A percentile compares a stretch with the other conserved stretches of the same genome.
These are phyloP conservation scores for Paramecium biaurelia DNA, from an alignment of 73 alveolate genomes.

Conservation along the genomic window DNA sequence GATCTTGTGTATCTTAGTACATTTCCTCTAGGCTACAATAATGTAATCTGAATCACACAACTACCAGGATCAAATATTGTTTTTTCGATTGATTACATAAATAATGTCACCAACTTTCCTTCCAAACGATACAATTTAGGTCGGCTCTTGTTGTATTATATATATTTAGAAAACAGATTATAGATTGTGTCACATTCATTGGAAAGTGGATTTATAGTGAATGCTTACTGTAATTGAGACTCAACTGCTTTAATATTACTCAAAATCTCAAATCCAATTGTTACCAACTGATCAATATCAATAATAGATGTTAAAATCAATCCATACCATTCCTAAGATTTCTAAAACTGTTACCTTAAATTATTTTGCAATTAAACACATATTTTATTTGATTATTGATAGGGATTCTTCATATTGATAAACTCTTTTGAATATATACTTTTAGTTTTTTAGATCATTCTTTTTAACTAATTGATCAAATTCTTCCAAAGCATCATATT, in stretches of 20 bases:
- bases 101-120: not conserved
- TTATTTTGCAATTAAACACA: not conserved
- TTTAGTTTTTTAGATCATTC: slow-evolving; percentile 16
- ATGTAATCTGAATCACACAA: slow-evolving; percentile 29
- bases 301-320: not conserved
- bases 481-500: not conserved
- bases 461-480: slow-evolving; percentile 18
- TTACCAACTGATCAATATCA: not conserved
- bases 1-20: not conserved
- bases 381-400: not conserved
- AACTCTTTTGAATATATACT: not conserved
- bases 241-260: not conserved
- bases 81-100: slow-evolving; percentile 23
- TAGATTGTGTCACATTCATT: slow-evolving; percentile 39
- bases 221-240: not conserved
- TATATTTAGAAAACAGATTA: not conserved
- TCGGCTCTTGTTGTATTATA: not conserved
- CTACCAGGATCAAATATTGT: slow-evolving; percentile 3
- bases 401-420: slow-evolving; percentile 24
- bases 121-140: not conserved
- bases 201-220: not conserved
- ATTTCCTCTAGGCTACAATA: slow-evolving; percentile 37
- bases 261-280: not conserved
- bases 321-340: slow-evolving; percentile 10
- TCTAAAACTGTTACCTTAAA: not conserved